phyloP scores from a whole-genome alignment of 2,329 filamentous ascomycete species.

The Talaromyces pinophilus region DNA sequence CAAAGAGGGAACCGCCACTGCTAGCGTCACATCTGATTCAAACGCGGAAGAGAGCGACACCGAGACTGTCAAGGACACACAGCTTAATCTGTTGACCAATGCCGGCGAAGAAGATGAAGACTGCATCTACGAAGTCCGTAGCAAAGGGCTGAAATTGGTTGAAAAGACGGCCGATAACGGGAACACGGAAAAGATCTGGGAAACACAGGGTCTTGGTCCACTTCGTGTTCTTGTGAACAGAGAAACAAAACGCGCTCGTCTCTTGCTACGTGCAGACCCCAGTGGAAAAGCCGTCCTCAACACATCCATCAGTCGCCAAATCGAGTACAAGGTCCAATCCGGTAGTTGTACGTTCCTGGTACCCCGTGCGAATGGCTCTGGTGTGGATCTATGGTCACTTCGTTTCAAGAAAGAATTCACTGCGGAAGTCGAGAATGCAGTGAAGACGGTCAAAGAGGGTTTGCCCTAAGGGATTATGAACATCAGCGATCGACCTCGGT shows the following conservation, averaged over 20 bases:
- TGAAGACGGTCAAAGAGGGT: slow-evolving; percentile 21
- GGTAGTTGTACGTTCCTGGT: slow-evolving; percentile 49
- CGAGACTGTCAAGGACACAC: slow-evolving; percentile 53
- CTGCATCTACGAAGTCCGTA: slow-evolving; percentile 67
- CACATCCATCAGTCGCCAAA: slow-evolving; percentile 59
- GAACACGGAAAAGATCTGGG: slow-evolving; percentile 52
- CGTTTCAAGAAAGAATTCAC: slow-evolving; percentile 63
- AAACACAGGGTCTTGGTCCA: slow-evolving; percentile 68
- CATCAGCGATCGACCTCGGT: neutral
- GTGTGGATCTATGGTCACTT: slow-evolving; percentile 68
- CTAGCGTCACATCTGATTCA: slow-evolving; percentile 22
- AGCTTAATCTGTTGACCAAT: slow-evolving; percentile 68
- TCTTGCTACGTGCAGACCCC: slow-evolving; percentile 74
- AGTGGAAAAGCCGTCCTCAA: slow-evolving; percentile 74
- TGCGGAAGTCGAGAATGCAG: slow-evolving; percentile 40
- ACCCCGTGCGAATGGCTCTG: slow-evolving; percentile 58
- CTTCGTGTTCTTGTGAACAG: slow-evolving; percentile 74
- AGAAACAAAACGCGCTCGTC: slow-evolving; percentile 63
- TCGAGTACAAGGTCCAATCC: slow-evolving; percentile 61
- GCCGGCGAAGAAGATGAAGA: slow-evolving; percentile 73
- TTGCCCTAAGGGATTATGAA: slow-evolving; percentile 11
- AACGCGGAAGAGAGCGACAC: slow-evolving; percentile 26
- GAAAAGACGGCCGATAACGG: slow-evolving; percentile 30
- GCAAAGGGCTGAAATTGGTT: slow-evolving; percentile 67
- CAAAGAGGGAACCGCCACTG: slow-evolving; percentile 31